Evolutionary conservation across 1,284 basidiomycete genomes (phyloP).

Genomic region (Sanghuangporus sanghuang): DNA sequence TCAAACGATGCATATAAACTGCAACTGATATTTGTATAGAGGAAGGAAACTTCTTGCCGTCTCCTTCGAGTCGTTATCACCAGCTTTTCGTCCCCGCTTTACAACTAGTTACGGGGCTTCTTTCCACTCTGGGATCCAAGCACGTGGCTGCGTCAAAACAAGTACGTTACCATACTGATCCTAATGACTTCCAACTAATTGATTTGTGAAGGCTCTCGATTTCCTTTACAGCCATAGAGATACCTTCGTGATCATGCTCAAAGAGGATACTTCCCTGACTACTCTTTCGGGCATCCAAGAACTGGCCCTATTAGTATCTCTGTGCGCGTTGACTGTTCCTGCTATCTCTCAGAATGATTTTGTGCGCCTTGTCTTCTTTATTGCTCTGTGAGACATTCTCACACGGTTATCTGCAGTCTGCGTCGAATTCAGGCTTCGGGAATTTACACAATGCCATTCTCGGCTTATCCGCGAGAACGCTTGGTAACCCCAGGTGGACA

Average conservation of each 20-base stretch:
- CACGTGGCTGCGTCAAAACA: conserved; percentile 64
- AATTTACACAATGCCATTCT: conserved; percentile 80
- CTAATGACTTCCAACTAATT: not conserved
- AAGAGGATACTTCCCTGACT: conserved; percentile 62
- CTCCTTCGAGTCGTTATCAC: conserved; percentile 83
- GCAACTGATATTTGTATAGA: conserved; percentile 40
- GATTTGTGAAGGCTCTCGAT: conserved; percentile 53
- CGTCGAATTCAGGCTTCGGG: conserved; percentile 72
- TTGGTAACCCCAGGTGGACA: conserved; percentile 61
- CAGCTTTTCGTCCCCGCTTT: conserved; percentile 83
- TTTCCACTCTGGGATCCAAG: conserved; percentile 62
- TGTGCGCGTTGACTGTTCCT: conserved; percentile 64
- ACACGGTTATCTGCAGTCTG: conserved; percentile 34
- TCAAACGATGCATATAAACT: not conserved
- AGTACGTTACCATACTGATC: conserved; percentile 33
- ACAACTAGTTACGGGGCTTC: conserved; percentile 69
- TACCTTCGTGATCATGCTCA: conserved; percentile 74
- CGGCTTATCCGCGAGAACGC: conserved; percentile 67
- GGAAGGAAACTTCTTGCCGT: conserved; percentile 81
- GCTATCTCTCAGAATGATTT: conserved; percentile 72
- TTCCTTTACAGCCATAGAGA: conserved; percentile 78
- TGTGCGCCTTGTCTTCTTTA: conserved; percentile 38
- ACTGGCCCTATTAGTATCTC: conserved; percentile 67
- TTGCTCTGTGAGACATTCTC: not conserved
- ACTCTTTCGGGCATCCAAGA: conserved; percentile 68